Conservation (phyloP, 139 green algal species). For the Tetraselmis striata region DNA sequence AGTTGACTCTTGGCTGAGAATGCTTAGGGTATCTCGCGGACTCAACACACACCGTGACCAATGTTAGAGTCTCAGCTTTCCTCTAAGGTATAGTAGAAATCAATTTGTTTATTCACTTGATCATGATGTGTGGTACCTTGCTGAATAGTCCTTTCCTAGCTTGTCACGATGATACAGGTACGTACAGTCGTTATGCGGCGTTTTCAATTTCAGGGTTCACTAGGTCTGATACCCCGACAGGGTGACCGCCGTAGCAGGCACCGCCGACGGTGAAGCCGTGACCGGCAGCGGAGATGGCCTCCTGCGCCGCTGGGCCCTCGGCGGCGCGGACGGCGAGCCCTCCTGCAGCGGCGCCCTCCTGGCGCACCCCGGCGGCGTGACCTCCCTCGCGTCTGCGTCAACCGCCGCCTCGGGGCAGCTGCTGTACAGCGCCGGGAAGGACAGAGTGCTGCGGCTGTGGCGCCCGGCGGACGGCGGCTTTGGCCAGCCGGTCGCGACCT, state of each 20-base stretch:
- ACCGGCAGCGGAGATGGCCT: neutral
- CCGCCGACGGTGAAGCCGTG: neutral
- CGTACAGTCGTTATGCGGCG: no score
- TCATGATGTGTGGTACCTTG: no score
- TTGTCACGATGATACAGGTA: no score
- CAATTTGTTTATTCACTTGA: no score
- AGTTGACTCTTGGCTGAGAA: no score
- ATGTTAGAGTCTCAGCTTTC: no score
- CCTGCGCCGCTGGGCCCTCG: neutral
- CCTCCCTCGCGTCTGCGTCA: neutral
- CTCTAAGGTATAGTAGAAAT: no score
- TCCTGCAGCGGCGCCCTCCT: neutral
- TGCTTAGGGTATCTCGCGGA: no score
- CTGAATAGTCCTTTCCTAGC: no score
- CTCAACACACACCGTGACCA: no score
- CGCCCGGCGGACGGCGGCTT: neutral
- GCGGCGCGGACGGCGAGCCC: neutral
- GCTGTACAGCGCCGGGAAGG: slow-evolving; percentile 56
- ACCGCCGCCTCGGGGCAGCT: neutral
- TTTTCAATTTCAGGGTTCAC: no score
- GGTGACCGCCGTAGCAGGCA: neutral
- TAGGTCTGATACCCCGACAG: no score
- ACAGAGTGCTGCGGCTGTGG: slow-evolving; percentile 45
- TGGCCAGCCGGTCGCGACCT: slow-evolving; percentile 25
- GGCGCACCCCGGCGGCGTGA: slow-evolving; percentile 29